Evolutionary conservation across 2,329 filamentous ascomycete species (phyloP), one percentile per base, ranked within the genome.

Genomic region (Aureobasidium sp.): DNA sequence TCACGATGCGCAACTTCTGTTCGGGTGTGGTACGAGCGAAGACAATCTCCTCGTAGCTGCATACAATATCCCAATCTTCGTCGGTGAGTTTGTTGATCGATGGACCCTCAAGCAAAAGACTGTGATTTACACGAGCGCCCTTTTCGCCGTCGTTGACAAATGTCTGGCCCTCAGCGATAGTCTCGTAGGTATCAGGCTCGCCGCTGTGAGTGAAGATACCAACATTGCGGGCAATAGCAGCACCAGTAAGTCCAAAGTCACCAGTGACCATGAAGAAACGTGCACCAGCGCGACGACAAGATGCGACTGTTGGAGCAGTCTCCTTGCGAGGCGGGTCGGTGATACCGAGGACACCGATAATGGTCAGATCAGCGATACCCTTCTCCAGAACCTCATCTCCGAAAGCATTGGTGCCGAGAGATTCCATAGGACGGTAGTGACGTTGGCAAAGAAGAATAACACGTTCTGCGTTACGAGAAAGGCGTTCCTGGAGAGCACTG

Each of bases 281-380:
- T 52, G 76, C 72, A 24, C 73, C 74, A 6, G 74, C 74, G 36
- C 69, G 67, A 4, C 71, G 72, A 63, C 70, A 77, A 29, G 69
- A 68, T 7, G 68, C 68, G 9, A 78, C 71, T 0, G 75, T 76
- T 4, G 66, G 62, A 0, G 70, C 68, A 0, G 74, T 73, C 61
- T 77, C 75, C 12, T 66, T 63, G 8, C 76, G 73, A 1, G 75
- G 72, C 0, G 75, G 76, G 52, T 78, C 76, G 32, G 74, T 69
- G 62, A 76, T 77, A 10, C 81, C 81, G 15, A 83, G 77, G 17
- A 84, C 78, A 1, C 81, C 81, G 44, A 83, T 73, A 2, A 83
- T 72, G 0, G 77, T 81, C 29, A 83, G 71, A 59, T 77, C 74
- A 3, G 74, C 67, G 0, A 77, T 72, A 5, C 76, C 76, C 0